Conservation (phyloP, 345 rosid genomes). For the Populus deltoides region DNA sequence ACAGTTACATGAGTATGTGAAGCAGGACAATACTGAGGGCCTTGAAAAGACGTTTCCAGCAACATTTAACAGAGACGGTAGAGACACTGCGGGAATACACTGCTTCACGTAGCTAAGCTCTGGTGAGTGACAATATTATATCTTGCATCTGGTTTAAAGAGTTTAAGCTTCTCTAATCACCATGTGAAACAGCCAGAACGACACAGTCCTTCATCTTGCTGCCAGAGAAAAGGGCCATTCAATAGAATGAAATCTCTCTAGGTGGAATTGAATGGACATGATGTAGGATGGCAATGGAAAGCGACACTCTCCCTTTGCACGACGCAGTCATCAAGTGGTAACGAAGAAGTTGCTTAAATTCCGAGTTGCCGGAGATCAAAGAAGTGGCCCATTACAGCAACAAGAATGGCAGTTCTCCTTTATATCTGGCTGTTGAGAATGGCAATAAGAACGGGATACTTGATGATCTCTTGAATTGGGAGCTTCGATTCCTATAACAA, state of each 20-base stretch:
- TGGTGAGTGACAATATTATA: background rate
- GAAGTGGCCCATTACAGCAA: background rate
- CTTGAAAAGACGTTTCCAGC: no score
- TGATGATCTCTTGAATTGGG: background rate
- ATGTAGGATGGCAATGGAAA: background rate
- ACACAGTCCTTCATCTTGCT: background rate
- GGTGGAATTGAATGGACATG: background rate
- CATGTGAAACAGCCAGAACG: accelerated
- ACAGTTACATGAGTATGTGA: no score
- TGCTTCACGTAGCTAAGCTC: background rate
- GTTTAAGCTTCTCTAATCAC: background rate
- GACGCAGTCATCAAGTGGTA: background rate
- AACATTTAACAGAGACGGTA: background rate
- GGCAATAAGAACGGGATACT: background rate
- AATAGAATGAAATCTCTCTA: background rate
- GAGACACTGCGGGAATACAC: background rate
- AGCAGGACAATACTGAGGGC: background rate
- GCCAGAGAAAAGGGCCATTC: background rate
- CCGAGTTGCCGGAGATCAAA: background rate
- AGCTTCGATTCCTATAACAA: no score
- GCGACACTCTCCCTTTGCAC: background rate
- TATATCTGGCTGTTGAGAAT: background rate
- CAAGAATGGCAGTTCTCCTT: background rate
- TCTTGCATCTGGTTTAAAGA: no score
- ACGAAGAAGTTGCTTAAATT: background rate